A percentile compares a stretch with the other conserved stretches of the same genome.
Conservation (phyloP, 768 basidiomycete species). For the Naganishia vishniacii region DNA sequence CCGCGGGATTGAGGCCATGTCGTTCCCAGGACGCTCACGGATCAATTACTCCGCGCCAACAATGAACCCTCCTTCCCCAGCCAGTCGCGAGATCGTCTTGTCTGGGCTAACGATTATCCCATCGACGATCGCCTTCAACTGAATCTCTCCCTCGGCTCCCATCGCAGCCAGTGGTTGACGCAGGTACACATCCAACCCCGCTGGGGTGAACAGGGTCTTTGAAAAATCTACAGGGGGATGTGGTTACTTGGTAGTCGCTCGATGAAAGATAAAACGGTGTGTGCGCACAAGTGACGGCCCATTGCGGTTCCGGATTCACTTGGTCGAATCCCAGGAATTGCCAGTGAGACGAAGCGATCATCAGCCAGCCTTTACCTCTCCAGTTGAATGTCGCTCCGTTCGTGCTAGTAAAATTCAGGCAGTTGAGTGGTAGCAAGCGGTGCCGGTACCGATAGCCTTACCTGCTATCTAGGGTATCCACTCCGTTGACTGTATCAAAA, state of each 20-base stretch:
- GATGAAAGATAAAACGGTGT: not conserved
- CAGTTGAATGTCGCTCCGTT: constrained; percentile 49
- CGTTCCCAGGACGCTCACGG: no score
- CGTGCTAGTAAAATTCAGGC: constrained; percentile 14
- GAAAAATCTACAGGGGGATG: constrained; percentile 53
- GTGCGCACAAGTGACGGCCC: constrained; percentile 46
- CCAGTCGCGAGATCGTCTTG: not conserved
- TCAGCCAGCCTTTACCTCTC: constrained; percentile 50
- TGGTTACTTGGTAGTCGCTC: no score
- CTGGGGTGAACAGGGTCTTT: constrained; percentile 53
- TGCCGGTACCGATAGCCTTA: constrained; percentile 16
- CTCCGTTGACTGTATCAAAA: constrained; percentile 36
- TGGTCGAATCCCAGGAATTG: constrained; percentile 50
- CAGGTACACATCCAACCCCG: constrained; percentile 52
- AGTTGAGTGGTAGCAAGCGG: not conserved
- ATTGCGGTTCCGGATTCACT: constrained; percentile 39
- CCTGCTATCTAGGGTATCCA: constrained; percentile 43
- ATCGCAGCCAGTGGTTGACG: constrained; percentile 23
- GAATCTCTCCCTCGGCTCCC: not conserved
- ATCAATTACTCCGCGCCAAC: no score
- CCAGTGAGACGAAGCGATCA: constrained; percentile 51
- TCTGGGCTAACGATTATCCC: not conserved
- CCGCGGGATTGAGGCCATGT: no score
- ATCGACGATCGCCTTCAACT: constrained; percentile 14
- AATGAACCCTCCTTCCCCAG: constrained; percentile 2